Percentiles rank a stretch among this genome's conserved stretches.
Conservation (phyloP, 805 yeast genomes). For the Kazachstania taianensis region DNA sequence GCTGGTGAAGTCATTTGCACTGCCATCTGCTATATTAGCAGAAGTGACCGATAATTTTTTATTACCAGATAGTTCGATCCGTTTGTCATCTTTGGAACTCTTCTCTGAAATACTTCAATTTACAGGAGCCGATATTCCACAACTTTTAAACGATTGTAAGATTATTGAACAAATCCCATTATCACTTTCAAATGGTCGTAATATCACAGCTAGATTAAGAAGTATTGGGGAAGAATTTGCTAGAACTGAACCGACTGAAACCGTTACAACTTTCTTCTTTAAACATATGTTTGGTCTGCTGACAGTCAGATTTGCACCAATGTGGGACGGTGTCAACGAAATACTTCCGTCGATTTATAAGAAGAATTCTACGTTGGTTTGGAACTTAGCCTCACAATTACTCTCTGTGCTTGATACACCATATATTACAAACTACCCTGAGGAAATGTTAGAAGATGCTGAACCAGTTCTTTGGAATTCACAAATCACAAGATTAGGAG, state of each 20-base stretch:
- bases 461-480: conserved; percentile 32
- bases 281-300: conserved; percentile 59
- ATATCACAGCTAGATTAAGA: conserved; percentile 59
- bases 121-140: conserved; percentile 28
- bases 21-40: neutral
- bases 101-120: conserved; percentile 25
- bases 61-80: conserved; percentile 40
- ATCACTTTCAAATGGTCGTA: conserved; percentile 61
- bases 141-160: conserved; percentile 39
- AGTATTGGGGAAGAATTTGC: conserved; percentile 39
- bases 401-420: conserved; percentile 17
- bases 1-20: too few species aligned
- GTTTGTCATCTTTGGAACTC: conserved; percentile 44
- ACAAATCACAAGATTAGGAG: conserved; percentile 36
- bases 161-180: conserved; percentile 66
- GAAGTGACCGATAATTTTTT: conserved; percentile 30
- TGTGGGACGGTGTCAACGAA: conserved; percentile 70
- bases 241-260: conserved; percentile 20
- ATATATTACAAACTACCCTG: conserved; percentile 14
- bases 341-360: conserved; percentile 39
- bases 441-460: conserved; percentile 6
- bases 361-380: conserved; percentile 37
- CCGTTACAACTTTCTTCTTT: conserved; percentile 22
- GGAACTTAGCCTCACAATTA: conserved; percentile 43
- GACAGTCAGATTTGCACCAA: conserved; percentile 69